A percentile compares a stretch with the other conserved stretches of the same genome.
Conservation (phyloP, 2,329 filamentous ascomycete genomes). For the Xylariaceae sp. region DNA sequence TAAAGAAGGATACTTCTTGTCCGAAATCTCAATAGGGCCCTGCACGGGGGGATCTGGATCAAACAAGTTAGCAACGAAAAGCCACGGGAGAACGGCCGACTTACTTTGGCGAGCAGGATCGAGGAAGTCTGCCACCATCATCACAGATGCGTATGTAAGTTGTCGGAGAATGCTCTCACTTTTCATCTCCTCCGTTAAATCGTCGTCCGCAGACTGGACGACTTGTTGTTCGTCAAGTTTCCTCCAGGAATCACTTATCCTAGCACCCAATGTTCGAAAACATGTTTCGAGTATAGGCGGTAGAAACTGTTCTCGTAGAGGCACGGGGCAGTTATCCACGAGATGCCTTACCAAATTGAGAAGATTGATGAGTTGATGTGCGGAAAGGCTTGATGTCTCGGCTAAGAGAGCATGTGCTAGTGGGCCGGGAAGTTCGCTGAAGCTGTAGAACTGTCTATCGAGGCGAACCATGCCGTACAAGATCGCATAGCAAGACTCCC, state of each 20-base stretch:
- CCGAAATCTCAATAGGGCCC: slow-evolving; percentile 26
- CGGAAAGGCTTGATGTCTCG: slow-evolving; percentile 75
- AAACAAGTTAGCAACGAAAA: slow-evolving; percentile 4
- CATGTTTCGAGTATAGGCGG: slow-evolving; percentile 76
- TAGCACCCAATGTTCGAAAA: slow-evolving; percentile 80
- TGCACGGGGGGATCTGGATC: slow-evolving; percentile 21
- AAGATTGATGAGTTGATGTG: slow-evolving; percentile 90
- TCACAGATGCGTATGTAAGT: slow-evolving; percentile 84
- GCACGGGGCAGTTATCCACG: slow-evolving; percentile 84
- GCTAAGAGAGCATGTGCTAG: slow-evolving; percentile 79
- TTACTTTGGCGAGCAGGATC: slow-evolving; percentile 65
- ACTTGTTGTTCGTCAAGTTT: slow-evolving; percentile 60
- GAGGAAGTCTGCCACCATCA: slow-evolving; percentile 84
- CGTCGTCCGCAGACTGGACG: slow-evolving; percentile 63
- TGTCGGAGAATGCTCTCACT: slow-evolving; percentile 91
- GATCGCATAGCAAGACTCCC: slow-evolving; percentile 91
- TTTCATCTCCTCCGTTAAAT: slow-evolving; percentile 94
- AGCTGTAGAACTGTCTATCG: slow-evolving; percentile 85
- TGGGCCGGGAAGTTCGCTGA: slow-evolving; percentile 73
- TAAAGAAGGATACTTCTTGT: slow-evolving; percentile 51
- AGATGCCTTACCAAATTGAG: slow-evolving; percentile 82
- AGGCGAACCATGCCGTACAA: slow-evolving; percentile 89
- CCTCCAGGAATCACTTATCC: slow-evolving; percentile 84
- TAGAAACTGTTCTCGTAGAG: slow-evolving; percentile 71
- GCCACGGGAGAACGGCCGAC: slow-evolving; percentile 26